These are phyloP conservation scores for Coemansia sp. DNA, from an alignment of 192 early-diverging fungal genomes.

Conservation along the genomic window DNA sequence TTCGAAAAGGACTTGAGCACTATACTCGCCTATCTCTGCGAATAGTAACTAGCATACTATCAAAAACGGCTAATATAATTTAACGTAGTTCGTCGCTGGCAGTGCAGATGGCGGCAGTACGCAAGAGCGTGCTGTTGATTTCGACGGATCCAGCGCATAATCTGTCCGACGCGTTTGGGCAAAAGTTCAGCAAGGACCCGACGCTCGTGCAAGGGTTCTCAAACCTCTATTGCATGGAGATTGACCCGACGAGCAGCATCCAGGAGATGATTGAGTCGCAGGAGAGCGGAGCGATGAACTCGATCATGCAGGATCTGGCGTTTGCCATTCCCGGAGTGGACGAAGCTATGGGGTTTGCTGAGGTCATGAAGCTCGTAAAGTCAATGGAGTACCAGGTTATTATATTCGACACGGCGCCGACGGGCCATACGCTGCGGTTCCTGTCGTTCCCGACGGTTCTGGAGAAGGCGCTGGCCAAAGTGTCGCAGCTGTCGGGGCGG, in stretches of 20 bases:
- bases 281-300: constrained; percentile 75
- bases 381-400: constrained; percentile 98
- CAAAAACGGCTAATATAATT: background rate
- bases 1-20: background rate
- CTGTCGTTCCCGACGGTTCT: constrained; percentile 95
- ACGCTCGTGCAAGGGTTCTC: constrained; percentile 91
- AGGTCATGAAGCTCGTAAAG: constrained; percentile 99
- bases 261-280: constrained; percentile 96
- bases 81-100: constrained; percentile 85
- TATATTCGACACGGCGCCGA: constrained; percentile 99
- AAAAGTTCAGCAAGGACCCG: constrained; percentile 98
- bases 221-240: constrained; percentile 99
- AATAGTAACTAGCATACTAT: background rate
- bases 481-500: constrained; percentile 85
- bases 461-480: constrained; percentile 97
- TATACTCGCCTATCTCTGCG: background rate
- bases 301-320: constrained; percentile 95
- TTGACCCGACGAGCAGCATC: constrained; percentile 95
- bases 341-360: constrained; percentile 99
- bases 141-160: constrained; percentile 99
- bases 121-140: constrained; percentile 94
- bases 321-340: constrained; percentile 99
- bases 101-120: constrained; percentile 83
- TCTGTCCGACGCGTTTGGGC: constrained; percentile 97
- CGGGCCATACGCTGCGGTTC: constrained; percentile 98